These are phyloP conservation scores for Periconia sp. DNA, from an alignment of 2,329 filamentous ascomycete species.

Conservation along the genomic window DNA sequence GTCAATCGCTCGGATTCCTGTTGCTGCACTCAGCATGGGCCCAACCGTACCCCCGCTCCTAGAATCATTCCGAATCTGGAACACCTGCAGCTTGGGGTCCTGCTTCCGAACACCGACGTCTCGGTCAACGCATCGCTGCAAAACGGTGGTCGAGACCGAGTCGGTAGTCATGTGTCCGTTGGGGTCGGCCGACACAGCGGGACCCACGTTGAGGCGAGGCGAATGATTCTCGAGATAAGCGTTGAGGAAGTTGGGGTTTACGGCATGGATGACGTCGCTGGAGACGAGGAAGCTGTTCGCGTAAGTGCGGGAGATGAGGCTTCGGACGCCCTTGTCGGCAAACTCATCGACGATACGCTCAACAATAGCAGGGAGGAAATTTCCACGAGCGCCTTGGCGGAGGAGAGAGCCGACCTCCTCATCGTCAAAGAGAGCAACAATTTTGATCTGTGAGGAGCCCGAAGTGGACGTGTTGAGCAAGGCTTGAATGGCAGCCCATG, in stretches of 20 bases:
- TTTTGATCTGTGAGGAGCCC: slow-evolving; percentile 75
- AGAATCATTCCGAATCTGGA: slow-evolving; percentile 94
- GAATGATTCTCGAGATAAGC: slow-evolving; percentile 86
- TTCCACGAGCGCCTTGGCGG: slow-evolving; percentile 86
- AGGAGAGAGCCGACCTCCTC: slow-evolving; percentile 94
- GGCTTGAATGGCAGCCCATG: slow-evolving; percentile 85
- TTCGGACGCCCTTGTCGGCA: slow-evolving; percentile 52
- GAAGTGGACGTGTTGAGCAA: slow-evolving; percentile 69
- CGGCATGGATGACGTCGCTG: slow-evolving; percentile 91
- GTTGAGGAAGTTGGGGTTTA: slow-evolving; percentile 90
- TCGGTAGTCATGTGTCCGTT: slow-evolving; percentile 98
- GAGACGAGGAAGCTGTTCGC: slow-evolving; percentile 92
- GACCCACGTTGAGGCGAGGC: slow-evolving; percentile 85
- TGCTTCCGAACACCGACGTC: slow-evolving; percentile 52
- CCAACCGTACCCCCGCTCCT: slow-evolving; percentile 94
- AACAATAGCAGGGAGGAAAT: slow-evolving; percentile 82
- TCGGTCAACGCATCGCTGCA: slow-evolving; percentile 75
- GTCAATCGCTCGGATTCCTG: slow-evolving; percentile 84
- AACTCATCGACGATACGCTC: slow-evolving; percentile 81
- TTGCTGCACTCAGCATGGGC: slow-evolving; percentile 79
- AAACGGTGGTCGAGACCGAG: slow-evolving; percentile 79
- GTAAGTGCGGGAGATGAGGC: slow-evolving; percentile 78
- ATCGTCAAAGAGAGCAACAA: slow-evolving; percentile 94
- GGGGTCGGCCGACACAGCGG: slow-evolving; percentile 78
- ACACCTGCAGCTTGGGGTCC: slow-evolving; percentile 75